These are phyloP conservation scores for Astrocystis sublimbata DNA, from an alignment of 495 filamentous ascomycete species.

Conservation along the genomic window DNA sequence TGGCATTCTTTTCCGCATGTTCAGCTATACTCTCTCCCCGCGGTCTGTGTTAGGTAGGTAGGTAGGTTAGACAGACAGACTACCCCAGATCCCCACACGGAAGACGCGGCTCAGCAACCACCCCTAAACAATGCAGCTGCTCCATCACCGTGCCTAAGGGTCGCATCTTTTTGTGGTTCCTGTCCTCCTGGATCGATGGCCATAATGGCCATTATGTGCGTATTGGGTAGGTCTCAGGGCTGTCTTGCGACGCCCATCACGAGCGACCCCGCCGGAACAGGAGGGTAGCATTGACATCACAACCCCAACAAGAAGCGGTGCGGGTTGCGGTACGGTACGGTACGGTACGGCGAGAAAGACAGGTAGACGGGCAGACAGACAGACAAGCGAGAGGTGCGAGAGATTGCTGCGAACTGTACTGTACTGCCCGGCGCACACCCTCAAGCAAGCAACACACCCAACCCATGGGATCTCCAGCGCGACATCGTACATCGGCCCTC, in stretches of 20 bases:
- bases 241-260: slow-evolving; percentile 13
- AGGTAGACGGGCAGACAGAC: background rate
- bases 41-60: too few species aligned
- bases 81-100: slow-evolving; percentile 3
- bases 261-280: slow-evolving; percentile 4
- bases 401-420: background rate
- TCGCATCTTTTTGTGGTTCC: background rate
- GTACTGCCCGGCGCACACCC: too few species aligned
- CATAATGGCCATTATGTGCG: too few species aligned
- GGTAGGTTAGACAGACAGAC: too few species aligned
- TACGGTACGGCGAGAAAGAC: too few species aligned
- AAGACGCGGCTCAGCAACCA: background rate
- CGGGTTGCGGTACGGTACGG: too few species aligned
- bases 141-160: background rate
- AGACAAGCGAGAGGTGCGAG: background rate
- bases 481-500: background rate
- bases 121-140: background rate
- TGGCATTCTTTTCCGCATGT: background rate
- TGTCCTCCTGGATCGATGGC: background rate
- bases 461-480: slow-evolving; percentile 19
- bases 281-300: background rate
- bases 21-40: too few species aligned
- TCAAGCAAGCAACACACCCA: slow-evolving; percentile 9
- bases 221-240: slow-evolving; percentile 1
- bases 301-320: background rate